Evolutionary conservation across 495 filamentous ascomycete genomes (phyloP).

Genomic region (Neurospora sp.): DNA sequence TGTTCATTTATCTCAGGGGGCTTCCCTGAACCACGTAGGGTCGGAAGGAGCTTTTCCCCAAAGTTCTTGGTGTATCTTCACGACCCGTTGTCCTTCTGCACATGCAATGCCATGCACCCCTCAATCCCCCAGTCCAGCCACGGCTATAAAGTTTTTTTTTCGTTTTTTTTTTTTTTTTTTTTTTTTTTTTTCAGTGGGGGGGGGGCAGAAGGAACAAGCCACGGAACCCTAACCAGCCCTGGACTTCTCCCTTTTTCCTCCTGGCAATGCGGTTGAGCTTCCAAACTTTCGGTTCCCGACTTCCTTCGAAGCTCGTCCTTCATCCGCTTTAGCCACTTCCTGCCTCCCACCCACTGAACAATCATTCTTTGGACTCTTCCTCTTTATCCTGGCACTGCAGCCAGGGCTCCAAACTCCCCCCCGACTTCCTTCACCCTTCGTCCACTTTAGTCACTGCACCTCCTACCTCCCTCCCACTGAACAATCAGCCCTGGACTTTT

Average conservation of each 20-base stretch:
- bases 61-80: neutral
- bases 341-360: no score
- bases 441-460: neutral
- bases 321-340: neutral
- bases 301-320: neutral
- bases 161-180: no score
- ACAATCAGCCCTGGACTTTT: neutral
- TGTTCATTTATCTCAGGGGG: neutral
- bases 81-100: neutral
- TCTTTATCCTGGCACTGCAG: no score
- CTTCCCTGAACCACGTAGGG: neutral
- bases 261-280: neutral
- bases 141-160: neutral
- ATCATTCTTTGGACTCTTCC: no score
- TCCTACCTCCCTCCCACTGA: neutral
- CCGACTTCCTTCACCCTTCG: neutral
- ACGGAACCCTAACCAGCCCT: neutral
- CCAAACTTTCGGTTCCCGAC: neutral
- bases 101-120: neutral
- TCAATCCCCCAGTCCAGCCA: neutral
- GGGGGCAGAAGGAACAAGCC: neutral
- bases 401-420: no score
- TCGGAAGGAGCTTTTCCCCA: neutral
- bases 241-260: neutral
- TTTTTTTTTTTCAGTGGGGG: no score